A percentile compares a stretch with the other conserved stretches of the same genome.
phyloP scores from a whole-genome alignment of 805 yeast species.

The Ogataea kodamae region DNA sequence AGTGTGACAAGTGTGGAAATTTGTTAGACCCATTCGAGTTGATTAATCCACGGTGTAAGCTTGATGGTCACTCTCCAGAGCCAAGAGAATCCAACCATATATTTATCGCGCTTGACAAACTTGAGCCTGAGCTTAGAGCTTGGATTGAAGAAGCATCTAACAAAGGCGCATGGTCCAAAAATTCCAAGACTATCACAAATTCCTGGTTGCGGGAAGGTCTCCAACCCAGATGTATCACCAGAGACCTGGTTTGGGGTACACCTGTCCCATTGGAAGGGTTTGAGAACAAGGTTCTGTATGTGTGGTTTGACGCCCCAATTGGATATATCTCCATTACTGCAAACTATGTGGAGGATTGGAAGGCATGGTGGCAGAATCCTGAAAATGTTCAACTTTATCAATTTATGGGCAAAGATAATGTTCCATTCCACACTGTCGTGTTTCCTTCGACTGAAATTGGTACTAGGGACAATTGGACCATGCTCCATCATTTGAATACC shows the following conservation, averaged over 20 bases:
- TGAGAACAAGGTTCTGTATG: constrained; percentile 88
- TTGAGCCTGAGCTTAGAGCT: constrained; percentile 67
- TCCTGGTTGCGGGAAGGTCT: constrained; percentile 95
- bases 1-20: constrained; percentile 94
- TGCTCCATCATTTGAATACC: constrained; percentile 83
- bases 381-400: constrained; percentile 85
- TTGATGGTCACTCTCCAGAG: constrained; percentile 80
- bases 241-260: constrained; percentile 98
- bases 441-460: constrained; percentile 94
- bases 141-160: constrained; percentile 71
- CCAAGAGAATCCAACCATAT: constrained; percentile 81
- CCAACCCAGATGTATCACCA: constrained; percentile 90
- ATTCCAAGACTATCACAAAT: constrained; percentile 81
- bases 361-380: constrained; percentile 93
- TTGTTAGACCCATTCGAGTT: constrained; percentile 89
- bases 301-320: constrained; percentile 98
- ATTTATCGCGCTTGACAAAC: constrained; percentile 76
- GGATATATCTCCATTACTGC: constrained; percentile 98
- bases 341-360: constrained; percentile 78
- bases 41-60: constrained; percentile 91
- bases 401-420: constrained; percentile 99
- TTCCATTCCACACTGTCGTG: constrained; percentile 97
- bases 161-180: constrained; percentile 88
- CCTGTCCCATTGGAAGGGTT: constrained; percentile 90
- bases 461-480: constrained; percentile 85